A percentile compares a stretch with the other conserved stretches of the same genome.
Conservation (phyloP, 805 yeast genomes). For the Wickerhamiella azymoides region DNA sequence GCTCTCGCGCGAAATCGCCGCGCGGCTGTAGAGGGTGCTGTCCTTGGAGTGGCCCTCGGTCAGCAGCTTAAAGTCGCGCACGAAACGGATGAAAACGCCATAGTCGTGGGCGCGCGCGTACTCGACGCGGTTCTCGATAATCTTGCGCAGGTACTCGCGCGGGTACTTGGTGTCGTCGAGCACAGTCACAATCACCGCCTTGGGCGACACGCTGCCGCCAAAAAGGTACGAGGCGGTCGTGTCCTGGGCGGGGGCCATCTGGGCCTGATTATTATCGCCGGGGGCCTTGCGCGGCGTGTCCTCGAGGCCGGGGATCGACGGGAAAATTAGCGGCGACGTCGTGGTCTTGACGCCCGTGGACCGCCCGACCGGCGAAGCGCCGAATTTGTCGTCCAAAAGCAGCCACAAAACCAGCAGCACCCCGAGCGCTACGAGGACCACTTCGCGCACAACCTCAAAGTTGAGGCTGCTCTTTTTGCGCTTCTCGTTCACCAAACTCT, state of each 20-base stretch:
- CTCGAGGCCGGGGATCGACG: conserved; percentile 15
- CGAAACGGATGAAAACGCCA: conserved; percentile 76
- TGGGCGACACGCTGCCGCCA: conserved; percentile 18
- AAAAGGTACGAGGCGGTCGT: conserved; percentile 13
- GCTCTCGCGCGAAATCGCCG: conserved; percentile 66
- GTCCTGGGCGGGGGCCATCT: conserved; percentile 6
- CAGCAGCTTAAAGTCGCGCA: conserved; percentile 49
- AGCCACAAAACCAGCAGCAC: conserved; percentile 19
- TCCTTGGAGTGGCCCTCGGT: conserved; percentile 16
- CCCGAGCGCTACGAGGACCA: conserved; percentile 17
- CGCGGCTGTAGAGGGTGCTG: conserved; percentile 44
- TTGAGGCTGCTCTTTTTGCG: conserved; percentile 12
- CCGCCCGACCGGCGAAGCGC: not conserved
- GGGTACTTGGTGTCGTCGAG: conserved; percentile 64
- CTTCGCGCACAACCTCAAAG: conserved; percentile 17
- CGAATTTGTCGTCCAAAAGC: conserved; percentile 15
- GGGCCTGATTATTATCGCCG: conserved; percentile 20
- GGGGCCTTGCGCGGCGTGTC: conserved; percentile 20
- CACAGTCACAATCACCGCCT: conserved; percentile 61
- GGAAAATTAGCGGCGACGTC: conserved; percentile 17
- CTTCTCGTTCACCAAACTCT: conserved; percentile 5
- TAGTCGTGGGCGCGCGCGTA: conserved; percentile 71
- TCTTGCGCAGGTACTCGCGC: conserved; percentile 42
- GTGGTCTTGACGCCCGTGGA: conserved; percentile 9
- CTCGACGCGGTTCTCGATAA: conserved; percentile 78